Evolutionary conservation across 306 rosid species (phyloP), one percentile per base, ranked within the genome.

Genomic region (Trifolium subterraneum): DNA sequence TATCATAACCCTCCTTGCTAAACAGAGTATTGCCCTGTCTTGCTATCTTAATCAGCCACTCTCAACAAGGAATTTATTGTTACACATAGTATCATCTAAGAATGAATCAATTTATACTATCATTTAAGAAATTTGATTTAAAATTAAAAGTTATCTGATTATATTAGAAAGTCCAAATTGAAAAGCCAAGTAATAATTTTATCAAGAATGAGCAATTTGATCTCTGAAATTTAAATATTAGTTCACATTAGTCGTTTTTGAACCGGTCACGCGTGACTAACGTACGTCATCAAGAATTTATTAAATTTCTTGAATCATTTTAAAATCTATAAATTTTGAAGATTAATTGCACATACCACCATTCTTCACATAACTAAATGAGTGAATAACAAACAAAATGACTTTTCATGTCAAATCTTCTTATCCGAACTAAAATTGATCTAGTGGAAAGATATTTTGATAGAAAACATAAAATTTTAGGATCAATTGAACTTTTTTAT

Each of bases 41-140:
- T 75, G 73, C 22, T 38, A 20, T 75, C 38, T 27, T 25, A 25
- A 25, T 58, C 36, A 56, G 66, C 41, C 20, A 20, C 60, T 31
- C 8, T 27, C 25, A 9, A 29, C 10, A 16, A 71, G 39, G 66
- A 19, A 20, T 33, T 68, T 48, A 15, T 41, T n/a, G 33, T 16
- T 70, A 19, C 2, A 61, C 12, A 61, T 61, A 61, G 44, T n/a
- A 61, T 54, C n/a, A n/a, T n/a, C n/a, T n/a, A n/a, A n/a, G 15
- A 13, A 59, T 25, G 1, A 59, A 27, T 23, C 27, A 25, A 11
- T 23, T 14, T 12, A 23, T 12, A 25, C 29, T 25, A 23, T 25
- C 18, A 58, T 27, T 10, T 27, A 25, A 14, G 12, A 1, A 10
- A 22, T 55, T 20, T 23, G 12, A 25, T 23, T 58, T 23, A 22